Evolutionary conservation across 2,329 filamentous ascomycete genomes (phyloP), one percentile per base, ranked within the genome.

Genomic region (Fusarium marasasianum): DNA sequence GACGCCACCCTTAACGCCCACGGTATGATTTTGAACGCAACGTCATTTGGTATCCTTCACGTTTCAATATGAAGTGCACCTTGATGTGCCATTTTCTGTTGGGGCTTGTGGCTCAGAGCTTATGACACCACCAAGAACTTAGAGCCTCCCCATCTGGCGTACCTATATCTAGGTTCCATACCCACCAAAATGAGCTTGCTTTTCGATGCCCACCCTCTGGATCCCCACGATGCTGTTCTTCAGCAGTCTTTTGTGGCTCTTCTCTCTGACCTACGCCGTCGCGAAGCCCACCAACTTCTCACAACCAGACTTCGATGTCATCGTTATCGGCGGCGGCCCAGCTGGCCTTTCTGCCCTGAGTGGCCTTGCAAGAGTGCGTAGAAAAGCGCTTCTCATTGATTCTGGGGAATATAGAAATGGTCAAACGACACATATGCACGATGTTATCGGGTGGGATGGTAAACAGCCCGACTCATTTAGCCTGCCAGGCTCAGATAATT

Each of bases 361-460:
- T 63, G 88, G 86, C 47, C 84, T 91, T n/a, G 89, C 87, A 12
- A 87, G 90, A 22, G 89, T 91, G 20, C 85, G 86, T 18, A 84
- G 89, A 20, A 87, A 84, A 11, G 86, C 86, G 2, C 80, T 91
- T 13, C 78, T 91, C 47, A 86, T 91, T 60, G 90, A 91, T 77
- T 90, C 87, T 26, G 87, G 86, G 18, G 82, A 85, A 37, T 91
- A 91, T 73, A 87, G 90, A 58, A 91, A 91, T 76, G 83, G 60
- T 3, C 81, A 84, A 0, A 91, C 90, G 0, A 81, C 89, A 20
- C 85, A 90, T 71, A 87, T 91, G 84, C 90, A 91, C 79, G 90
- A 91, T 77, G 87, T 91, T 1, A 82, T 91, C 33, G 89, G 89
- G 7, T 88, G 85, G 64, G 89, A 91, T 58, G 89, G 89, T 90